Percentiles rank a stretch among this genome's conserved stretches.
These are phyloP conservation scores for Cadophora gregata DNA, from an alignment of 2,329 filamentous ascomycete genomes.

Conservation along the genomic window DNA sequence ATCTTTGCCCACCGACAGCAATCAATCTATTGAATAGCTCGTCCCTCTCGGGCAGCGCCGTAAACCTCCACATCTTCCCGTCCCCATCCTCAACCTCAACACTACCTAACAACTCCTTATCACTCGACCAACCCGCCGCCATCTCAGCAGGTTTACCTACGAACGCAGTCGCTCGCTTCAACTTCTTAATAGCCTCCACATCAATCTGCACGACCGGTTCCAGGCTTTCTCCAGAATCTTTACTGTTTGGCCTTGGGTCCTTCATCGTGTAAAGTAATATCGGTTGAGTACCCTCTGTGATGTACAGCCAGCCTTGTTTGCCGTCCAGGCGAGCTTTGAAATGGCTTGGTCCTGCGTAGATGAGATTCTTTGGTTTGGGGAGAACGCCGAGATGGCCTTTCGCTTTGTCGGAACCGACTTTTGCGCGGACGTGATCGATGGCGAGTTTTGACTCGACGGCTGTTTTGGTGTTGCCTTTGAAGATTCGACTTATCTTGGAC, in stretches of 20 bases:
- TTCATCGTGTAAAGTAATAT: conserved; percentile 10
- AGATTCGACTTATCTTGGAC: conserved; percentile 59
- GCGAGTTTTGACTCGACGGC: conserved; percentile 15
- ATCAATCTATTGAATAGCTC: conserved; percentile 80
- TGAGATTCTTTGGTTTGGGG: conserved; percentile 48
- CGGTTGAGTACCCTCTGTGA: conserved; percentile 47
- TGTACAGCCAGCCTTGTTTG: conserved; percentile 72
- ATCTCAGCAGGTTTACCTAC: conserved; percentile 82
- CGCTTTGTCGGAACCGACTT: conserved; percentile 61
- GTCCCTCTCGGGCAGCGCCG: conserved; percentile 72
- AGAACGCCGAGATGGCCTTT: conserved; percentile 74
- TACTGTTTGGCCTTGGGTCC: conserved; percentile 4
- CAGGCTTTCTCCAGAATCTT: conserved; percentile 51
- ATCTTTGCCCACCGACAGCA: conserved; percentile 80
- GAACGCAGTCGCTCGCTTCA: conserved; percentile 76
- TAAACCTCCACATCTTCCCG: conserved; percentile 64
- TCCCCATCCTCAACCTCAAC: conserved; percentile 58
- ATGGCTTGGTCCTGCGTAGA: conserved; percentile 70
- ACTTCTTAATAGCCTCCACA: conserved; percentile 69
- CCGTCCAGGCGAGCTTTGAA: conserved; percentile 76
- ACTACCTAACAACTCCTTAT: conserved; percentile 74
- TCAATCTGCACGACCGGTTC: conserved; percentile 57
- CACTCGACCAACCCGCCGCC: conserved; percentile 76
- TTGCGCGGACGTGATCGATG: conserved; percentile 51
- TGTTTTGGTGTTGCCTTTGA: conserved; percentile 21